A percentile compares a stretch with the other conserved stretches of the same genome.
phyloP scores from a whole-genome alignment of 2,329 filamentous ascomycete genomes.

The Thermomyces lanuginosus region DNA sequence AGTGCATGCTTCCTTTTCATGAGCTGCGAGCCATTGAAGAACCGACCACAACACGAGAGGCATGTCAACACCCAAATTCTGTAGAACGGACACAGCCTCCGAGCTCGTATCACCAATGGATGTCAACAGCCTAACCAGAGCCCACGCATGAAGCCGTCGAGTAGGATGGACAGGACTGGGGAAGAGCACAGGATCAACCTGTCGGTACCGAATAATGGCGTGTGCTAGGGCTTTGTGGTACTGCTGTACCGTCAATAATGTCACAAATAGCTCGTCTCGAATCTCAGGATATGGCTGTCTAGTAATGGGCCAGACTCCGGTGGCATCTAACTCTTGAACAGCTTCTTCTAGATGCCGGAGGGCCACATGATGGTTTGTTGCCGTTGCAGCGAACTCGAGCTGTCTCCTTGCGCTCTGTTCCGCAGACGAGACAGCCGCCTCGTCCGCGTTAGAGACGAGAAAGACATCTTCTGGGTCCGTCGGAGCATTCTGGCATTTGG shows the following conservation, averaged over 20 bases:
- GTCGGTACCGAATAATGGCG: constrained; percentile 34
- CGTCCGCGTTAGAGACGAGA: not conserved
- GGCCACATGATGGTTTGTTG: constrained; percentile 13
- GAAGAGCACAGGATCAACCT: constrained; percentile 37
- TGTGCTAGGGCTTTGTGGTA: constrained; percentile 36
- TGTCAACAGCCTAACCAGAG: constrained; percentile 11
- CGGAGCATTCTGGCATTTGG: constrained; percentile 28
- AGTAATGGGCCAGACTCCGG: constrained; percentile 30
- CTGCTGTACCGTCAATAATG: constrained; percentile 27
- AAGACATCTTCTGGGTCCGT: constrained; percentile 6
- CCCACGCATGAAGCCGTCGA: constrained; percentile 33
- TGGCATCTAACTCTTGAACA: too few species aligned
- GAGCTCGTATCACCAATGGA: not conserved
- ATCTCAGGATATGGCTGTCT: constrained; percentile 40
- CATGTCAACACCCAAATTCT: constrained; percentile 14
- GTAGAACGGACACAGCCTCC: constrained; percentile 7
- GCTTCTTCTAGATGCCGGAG: constrained; percentile 20
- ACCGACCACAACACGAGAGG: constrained; percentile 20
- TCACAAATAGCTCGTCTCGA: constrained; percentile 37
- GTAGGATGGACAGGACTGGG: constrained; percentile 36
- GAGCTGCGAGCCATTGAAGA: constrained; percentile 13
- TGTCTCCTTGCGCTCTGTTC: constrained; percentile 3
- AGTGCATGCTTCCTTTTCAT: constrained; percentile 12
- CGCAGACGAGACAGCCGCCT: constrained; percentile 6
- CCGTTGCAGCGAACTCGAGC: constrained; percentile 6